A percentile compares a stretch with the other conserved stretches of the same genome.
phyloP scores from a whole-genome alignment of 2,329 filamentous ascomycete species.

The Hortaea sp. region DNA sequence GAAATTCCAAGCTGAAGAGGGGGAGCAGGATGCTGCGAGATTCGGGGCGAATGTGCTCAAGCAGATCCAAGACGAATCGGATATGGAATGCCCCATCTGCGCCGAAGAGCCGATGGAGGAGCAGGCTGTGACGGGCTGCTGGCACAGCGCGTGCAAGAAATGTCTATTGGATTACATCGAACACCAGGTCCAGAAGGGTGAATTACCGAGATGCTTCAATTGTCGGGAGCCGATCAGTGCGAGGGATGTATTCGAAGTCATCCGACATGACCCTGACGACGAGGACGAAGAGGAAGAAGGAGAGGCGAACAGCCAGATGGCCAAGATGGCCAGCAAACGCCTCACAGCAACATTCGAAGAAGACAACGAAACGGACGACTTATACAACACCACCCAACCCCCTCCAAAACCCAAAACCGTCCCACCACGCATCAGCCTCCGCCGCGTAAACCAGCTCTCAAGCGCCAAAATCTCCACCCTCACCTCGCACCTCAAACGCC shows the following conservation, averaged over 20 bases:
- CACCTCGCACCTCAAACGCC: slow-evolving; percentile 59
- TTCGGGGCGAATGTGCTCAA: slow-evolving; percentile 82
- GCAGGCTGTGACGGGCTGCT: slow-evolving; percentile 89
- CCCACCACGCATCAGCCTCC: slow-evolving; percentile 45
- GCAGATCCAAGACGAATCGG: slow-evolving; percentile 82
- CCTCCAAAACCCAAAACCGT: slow-evolving; percentile 4
- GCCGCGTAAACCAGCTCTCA: slow-evolving; percentile 55
- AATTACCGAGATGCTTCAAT: slow-evolving; percentile 75
- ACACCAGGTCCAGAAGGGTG: slow-evolving; percentile 68
- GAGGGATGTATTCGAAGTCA: slow-evolving; percentile 84
- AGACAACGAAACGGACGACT: slow-evolving; percentile 10
- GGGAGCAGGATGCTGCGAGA: slow-evolving; percentile 51
- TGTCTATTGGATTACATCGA: slow-evolving; percentile 86
- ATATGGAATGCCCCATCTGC: slow-evolving; percentile 88
- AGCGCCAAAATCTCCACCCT: slow-evolving; percentile 83
- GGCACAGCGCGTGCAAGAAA: slow-evolving; percentile 93
- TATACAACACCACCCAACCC: slow-evolving; percentile 29
- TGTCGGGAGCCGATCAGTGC: slow-evolving; percentile 75
- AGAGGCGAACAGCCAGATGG: background rate
- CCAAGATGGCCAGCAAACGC: background rate
- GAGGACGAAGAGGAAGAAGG: slow-evolving; percentile 6
- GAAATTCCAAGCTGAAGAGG: slow-evolving; percentile 58
- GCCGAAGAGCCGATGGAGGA: slow-evolving; percentile 92
- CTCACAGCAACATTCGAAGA: slow-evolving; percentile 11
- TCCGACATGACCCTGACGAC: slow-evolving; percentile 58